phyloP scores from a whole-genome alignment of 1,284 basidiomycete genomes.

The Ganoderma lucidum region DNA sequence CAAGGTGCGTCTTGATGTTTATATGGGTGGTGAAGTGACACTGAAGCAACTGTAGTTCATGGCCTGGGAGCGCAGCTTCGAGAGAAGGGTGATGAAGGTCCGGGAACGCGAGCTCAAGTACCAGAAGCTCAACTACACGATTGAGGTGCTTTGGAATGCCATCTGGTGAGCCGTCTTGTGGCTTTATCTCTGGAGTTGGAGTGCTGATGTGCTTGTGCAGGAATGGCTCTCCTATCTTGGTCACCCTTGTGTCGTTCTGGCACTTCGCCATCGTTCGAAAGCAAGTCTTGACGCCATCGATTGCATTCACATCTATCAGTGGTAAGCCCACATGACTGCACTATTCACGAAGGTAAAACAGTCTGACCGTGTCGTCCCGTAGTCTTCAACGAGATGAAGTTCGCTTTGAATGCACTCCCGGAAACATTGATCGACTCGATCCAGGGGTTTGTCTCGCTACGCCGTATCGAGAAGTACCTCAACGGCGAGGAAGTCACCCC shows the following conservation, averaged over 20 bases:
- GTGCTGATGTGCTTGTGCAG: conserved; percentile 42
- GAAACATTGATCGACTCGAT: conserved; percentile 91
- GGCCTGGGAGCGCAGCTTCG: conserved; percentile 95
- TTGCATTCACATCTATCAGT: conserved; percentile 78
- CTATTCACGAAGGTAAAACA: not conserved
- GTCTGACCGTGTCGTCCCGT: conserved; percentile 24
- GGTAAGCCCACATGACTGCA: not conserved
- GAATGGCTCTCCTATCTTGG: conserved; percentile 78
- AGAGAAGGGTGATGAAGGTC: conserved; percentile 76
- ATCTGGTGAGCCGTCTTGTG: conserved; percentile 63
- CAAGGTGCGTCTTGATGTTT: conserved; percentile 44
- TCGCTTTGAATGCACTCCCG: conserved; percentile 84
- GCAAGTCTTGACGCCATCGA: conserved; percentile 79
- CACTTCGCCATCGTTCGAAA: conserved; percentile 81
- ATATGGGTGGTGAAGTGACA: no score
- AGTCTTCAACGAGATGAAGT: conserved; percentile 91
- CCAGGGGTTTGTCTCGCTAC: conserved; percentile 86
- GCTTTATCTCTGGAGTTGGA: not conserved
- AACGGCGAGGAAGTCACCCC: conserved; percentile 72
- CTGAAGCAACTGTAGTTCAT: conserved; percentile 67
- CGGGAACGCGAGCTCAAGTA: conserved; percentile 84
- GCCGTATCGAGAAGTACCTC: conserved; percentile 92
- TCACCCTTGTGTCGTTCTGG: conserved; percentile 83
- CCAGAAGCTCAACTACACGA: conserved; percentile 86
- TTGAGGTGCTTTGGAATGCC: conserved; percentile 83